Conservation (phyloP, 495 filamentous ascomycete genomes). For the Penicillium canariense region DNA sequence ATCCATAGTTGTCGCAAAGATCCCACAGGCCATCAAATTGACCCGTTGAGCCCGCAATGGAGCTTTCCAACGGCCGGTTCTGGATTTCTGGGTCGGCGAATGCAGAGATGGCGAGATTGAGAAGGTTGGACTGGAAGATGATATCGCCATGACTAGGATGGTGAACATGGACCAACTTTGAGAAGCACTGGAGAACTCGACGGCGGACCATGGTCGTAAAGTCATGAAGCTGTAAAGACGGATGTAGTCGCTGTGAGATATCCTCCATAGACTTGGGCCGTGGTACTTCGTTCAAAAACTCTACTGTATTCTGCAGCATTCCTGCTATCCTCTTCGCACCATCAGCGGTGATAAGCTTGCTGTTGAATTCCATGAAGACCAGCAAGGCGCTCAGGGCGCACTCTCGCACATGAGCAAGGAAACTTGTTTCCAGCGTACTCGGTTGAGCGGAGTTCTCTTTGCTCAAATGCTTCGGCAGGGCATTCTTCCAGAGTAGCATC, state of each 20-base stretch:
- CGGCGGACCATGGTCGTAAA: constrained; percentile 90
- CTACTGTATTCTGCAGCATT: constrained; percentile 94
- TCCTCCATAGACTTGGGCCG: constrained; percentile 86
- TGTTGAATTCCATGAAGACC: constrained; percentile 92
- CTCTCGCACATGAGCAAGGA: constrained; percentile 91
- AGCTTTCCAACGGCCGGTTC: constrained; percentile 80
- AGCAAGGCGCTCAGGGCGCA: constrained; percentile 90
- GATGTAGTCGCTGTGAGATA: constrained; percentile 76
- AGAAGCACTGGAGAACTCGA: constrained; percentile 91
- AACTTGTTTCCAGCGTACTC: constrained; percentile 82
- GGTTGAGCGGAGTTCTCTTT: constrained; percentile 84
- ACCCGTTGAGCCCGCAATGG: constrained; percentile 87
- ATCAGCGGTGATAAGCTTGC: constrained; percentile 85
- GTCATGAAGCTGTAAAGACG: constrained; percentile 86
- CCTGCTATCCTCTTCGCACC: constrained; percentile 88
- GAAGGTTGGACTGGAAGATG: constrained; percentile 84
- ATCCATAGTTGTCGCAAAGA: constrained; percentile 88
- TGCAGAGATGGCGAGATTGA: constrained; percentile 86
- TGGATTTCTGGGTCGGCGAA: constrained; percentile 92
- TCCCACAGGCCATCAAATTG: constrained; percentile 95
- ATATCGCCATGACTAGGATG: constrained; percentile 77
- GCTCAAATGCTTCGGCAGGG: constrained; percentile 86
- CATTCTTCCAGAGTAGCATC: constrained; percentile 96
- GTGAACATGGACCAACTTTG: constrained; percentile 82
- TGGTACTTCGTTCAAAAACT: constrained; percentile 80